A percentile compares a stretch with the other conserved stretches of the same genome.
Conservation (phyloP, 2,329 filamentous ascomycete genomes). For the Venturia oleaginea region DNA sequence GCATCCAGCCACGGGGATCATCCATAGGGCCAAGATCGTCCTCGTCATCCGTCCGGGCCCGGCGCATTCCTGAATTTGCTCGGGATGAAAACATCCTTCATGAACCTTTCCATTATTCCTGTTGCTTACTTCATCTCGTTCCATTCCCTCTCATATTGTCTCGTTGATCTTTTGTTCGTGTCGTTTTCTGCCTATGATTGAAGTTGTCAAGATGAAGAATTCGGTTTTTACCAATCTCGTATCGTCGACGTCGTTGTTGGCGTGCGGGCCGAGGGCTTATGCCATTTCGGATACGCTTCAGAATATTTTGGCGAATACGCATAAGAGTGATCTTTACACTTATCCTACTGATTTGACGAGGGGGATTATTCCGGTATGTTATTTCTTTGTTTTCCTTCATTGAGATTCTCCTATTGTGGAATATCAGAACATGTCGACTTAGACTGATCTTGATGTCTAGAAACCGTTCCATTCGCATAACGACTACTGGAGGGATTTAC, state of each 20-base stretch:
- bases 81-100: background rate
- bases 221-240: too few relatives aligned
- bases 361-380: conserved; percentile 46
- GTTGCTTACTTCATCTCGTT: background rate
- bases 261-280: conserved; percentile 18
- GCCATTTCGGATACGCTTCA: conserved; percentile 41
- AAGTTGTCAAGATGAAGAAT: background rate
- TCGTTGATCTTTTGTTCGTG: background rate
- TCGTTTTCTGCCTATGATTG: background rate
- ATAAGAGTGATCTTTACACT: conserved; percentile 42
- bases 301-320: conserved; percentile 46
- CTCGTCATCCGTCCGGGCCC: background rate
- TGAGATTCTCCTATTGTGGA: too few relatives aligned
- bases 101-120: background rate
- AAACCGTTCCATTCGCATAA: conserved; percentile 50
- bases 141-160: background rate
- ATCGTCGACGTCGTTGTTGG: background rate
- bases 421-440: conserved; percentile 13
- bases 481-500: conserved; percentile 46
- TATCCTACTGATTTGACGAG: conserved; percentile 55
- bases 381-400: conserved; percentile 1
- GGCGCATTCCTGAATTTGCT: background rate
- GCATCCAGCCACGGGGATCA: background rate
- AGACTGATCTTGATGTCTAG: conserved; percentile 19
- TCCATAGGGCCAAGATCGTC: background rate